These are phyloP conservation scores for Trichoderma arundinaceum DNA, from an alignment of 2,329 filamentous ascomycete species.

Conservation along the genomic window DNA sequence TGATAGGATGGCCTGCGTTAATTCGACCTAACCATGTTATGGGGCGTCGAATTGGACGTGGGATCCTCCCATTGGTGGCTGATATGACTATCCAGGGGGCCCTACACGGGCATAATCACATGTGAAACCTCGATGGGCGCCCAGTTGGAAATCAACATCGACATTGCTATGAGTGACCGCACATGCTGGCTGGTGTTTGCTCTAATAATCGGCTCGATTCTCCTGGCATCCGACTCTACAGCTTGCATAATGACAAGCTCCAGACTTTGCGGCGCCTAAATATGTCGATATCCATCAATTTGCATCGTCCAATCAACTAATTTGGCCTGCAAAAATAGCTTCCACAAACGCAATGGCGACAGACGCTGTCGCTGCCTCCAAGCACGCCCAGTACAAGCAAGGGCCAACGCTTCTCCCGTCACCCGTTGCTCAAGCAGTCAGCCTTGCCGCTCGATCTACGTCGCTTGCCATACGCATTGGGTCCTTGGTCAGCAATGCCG, in stretches of 20 bases:
- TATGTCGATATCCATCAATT: background rate
- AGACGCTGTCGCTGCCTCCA: conserved; percentile 2
- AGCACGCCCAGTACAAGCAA: conserved; percentile 17
- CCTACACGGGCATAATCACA: conserved; percentile 16
- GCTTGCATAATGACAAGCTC: background rate
- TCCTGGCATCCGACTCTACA: background rate
- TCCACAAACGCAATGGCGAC: background rate
- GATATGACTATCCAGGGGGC: conserved; percentile 12
- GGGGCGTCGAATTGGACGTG: conserved; percentile 28
- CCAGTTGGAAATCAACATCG: conserved; percentile 23
- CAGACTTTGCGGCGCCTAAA: background rate
- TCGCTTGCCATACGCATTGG: conserved; percentile 61
- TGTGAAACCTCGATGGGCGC: conserved; percentile 27
- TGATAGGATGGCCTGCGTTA: conserved; percentile 15
- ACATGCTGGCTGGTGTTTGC: background rate
- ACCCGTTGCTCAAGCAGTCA: conserved; percentile 63
- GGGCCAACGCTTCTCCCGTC: conserved; percentile 60
- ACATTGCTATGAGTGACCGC: conserved; percentile 4
- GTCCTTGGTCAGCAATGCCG: conserved; percentile 57
- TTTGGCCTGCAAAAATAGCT: background rate
- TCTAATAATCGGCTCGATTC: conserved; percentile 8
- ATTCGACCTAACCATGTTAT: conserved; percentile 18
- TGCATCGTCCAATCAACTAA: background rate
- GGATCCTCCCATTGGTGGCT: conserved; percentile 23
- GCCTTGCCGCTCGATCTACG: conserved; percentile 65